phyloP scores from a whole-genome alignment of 352 stramenopile species.

The Blastocystis sp. region DNA sequence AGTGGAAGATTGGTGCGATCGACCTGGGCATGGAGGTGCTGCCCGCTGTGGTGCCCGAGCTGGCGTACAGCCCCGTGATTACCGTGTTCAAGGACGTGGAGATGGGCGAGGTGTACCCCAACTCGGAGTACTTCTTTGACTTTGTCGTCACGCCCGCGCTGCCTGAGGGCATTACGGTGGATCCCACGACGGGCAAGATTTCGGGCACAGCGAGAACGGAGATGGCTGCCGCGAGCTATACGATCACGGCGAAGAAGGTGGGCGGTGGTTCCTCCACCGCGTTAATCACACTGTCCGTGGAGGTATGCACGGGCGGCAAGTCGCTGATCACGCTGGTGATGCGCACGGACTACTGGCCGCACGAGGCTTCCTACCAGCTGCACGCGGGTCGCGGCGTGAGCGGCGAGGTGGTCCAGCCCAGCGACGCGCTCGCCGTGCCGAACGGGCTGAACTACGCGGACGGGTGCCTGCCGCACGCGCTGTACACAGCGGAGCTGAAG shows the following conservation, averaged over 20 bases:
- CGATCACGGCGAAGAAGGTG: conserved; percentile 31
- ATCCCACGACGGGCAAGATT: conserved; percentile 43
- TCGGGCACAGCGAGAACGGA: background rate
- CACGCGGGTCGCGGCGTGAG: background rate
- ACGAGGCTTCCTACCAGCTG: background rate
- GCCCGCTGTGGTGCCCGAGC: background rate
- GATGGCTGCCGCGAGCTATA: conserved; percentile 15
- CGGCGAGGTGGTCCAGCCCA: background rate
- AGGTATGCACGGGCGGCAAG: conserved; percentile 42
- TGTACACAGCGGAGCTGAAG: conserved; percentile 51
- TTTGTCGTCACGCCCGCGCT: background rate
- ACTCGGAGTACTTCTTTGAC: conserved; percentile 29
- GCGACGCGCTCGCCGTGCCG: background rate
- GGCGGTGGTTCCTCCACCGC: background rate
- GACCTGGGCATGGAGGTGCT: conserved; percentile 25
- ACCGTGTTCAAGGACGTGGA: conserved; percentile 54
- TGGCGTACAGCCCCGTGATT: conserved; percentile 13
- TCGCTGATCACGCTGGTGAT: conserved; percentile 33
- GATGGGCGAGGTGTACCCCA: conserved; percentile 7
- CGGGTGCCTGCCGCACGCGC: conserved; percentile 22
- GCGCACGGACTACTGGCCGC: conserved; percentile 22
- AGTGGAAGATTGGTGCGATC: background rate
- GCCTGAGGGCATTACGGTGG: conserved; percentile 31
- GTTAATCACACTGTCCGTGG: background rate
- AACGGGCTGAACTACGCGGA: conserved; percentile 33